Evolutionary conservation across 176 grass and related monocot species (phyloP).

Genomic region (Triticum monococcum): DNA sequence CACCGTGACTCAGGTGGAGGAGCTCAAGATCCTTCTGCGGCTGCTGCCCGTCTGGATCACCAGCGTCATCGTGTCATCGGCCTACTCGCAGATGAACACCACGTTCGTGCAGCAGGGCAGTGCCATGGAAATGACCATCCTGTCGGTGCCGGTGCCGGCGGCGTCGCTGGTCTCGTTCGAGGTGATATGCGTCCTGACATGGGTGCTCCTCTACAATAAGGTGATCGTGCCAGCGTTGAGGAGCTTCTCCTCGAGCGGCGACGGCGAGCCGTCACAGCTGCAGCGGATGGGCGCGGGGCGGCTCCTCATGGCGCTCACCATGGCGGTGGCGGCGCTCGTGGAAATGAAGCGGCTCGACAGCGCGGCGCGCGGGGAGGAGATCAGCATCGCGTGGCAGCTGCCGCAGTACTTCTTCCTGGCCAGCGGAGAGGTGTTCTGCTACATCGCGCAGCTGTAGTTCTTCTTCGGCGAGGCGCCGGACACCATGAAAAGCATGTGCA

Average conservation of each 20-base stretch:
- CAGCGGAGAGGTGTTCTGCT: constrained; percentile 59
- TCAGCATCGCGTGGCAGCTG: constrained; percentile 72
- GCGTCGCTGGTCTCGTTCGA: constrained; percentile 64
- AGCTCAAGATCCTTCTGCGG: constrained; percentile 63
- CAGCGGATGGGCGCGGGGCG: constrained; percentile 68
- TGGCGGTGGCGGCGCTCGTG: constrained; percentile 51
- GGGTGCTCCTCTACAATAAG: constrained; percentile 65
- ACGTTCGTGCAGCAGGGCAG: constrained; percentile 80
- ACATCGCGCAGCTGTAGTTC: constrained; percentile 76
- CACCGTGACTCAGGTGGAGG: constrained; percentile 77
- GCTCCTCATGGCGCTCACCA: constrained; percentile 52
- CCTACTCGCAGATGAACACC: constrained; percentile 71
- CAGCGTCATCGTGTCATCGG: constrained; percentile 53
- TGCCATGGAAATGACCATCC: constrained; percentile 52
- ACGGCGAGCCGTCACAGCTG: constrained; percentile 52
- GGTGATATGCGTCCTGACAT: constrained; percentile 51
- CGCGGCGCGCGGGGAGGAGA: constrained; percentile 21
- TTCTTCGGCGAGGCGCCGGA: constrained; percentile 80
- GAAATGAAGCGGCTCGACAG: constrained; percentile 51
- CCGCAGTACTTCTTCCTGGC: constrained; percentile 68
- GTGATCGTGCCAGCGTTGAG: constrained; percentile 42
- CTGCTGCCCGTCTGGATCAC: constrained; percentile 63
- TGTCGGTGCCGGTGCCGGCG: constrained; percentile 48
- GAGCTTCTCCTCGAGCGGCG: neutral
- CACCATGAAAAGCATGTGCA: constrained; percentile 87